Base-by-base conservation (phyloP, 140 eudicot genomes). In the Flaveria floridana region DNA sequence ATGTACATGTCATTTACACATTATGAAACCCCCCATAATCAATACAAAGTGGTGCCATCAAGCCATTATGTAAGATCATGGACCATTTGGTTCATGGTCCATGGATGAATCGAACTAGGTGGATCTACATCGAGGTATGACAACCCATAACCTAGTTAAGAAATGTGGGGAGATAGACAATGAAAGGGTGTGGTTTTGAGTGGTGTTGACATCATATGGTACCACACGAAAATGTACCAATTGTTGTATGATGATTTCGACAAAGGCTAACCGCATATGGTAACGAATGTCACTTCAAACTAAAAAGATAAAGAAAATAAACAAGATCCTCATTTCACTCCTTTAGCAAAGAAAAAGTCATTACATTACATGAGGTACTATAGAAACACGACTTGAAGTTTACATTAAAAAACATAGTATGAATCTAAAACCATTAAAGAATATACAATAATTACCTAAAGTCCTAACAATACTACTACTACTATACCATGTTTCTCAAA, bases 1-100 rank as follows among this genome's bases (percentile, higher is more conserved):
- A 52, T 78, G 78, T 78, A 28, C 10, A 64, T 41, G 52, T 41
- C 19, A 18, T 72, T 52, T 16, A 71, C 70, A 42, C 37, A 28
- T 14, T 25, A 41, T 44, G 13, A 48, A 66, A 55, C 15, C 75
- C 76, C 9, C 58, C 56, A 7, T 23, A 46, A 16, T 56, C 6
- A 47, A 53, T 80, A 46, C 80, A 30, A 57, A 46, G 6, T 61
- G 48, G 48, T 66, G 44, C 58, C 67, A 46, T 11, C 65, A 20
- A 67, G 83, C 80, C 79, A 47, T 73, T 57, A 42, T 74, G 72
- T 66, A 67, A 73, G 46, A 69, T 63, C 55, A 57, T 62, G 83
- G 80, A 73, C 83, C 48, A n/a, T 67, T 14, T 1, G 74, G 65
- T 56, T 66, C 75, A 67, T 57, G 57, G 56, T 73, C 79, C 76